A percentile compares a stretch with the other conserved stretches of the same genome.
Conservation (phyloP, 805 yeast genomes). For the Saccharomycopsis fermentans region DNA sequence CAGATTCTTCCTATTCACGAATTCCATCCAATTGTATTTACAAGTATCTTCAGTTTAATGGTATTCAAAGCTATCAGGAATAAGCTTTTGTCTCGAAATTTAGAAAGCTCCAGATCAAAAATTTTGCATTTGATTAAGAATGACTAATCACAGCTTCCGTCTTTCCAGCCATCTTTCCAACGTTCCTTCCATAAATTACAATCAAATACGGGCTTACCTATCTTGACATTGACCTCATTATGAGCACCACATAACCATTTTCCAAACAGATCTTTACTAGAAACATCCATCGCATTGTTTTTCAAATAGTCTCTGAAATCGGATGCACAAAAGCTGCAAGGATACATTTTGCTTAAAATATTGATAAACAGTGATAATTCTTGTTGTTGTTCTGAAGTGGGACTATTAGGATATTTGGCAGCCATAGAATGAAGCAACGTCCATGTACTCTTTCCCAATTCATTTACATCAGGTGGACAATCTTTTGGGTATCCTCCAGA, state of each 20-base stretch:
- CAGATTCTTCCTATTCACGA: too few species aligned
- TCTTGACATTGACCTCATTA: constrained; percentile 77
- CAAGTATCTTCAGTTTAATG: too few species aligned
- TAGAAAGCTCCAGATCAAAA: too few species aligned
- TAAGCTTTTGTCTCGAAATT: too few species aligned
- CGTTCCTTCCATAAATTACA: constrained; percentile 86
- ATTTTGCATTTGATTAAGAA: too few species aligned
- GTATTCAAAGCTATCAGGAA: too few species aligned
- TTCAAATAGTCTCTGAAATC: constrained; percentile 63
- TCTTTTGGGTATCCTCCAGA: constrained; percentile 32
- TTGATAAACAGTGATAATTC: constrained; percentile 64
- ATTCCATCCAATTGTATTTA: too few species aligned
- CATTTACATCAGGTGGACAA: constrained; percentile 81
- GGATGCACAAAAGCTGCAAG: constrained; percentile 88
- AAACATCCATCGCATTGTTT: constrained; percentile 37
- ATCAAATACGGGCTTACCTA: constrained; percentile 80
- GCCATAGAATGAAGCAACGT: constrained; percentile 84
- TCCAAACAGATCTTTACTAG: constrained; percentile 69
- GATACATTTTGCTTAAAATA: constrained; percentile 72
- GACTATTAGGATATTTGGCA: constrained; percentile 72
- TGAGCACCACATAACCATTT: constrained; percentile 93
- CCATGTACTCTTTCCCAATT: constrained; percentile 84
- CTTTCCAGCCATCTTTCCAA: constrained; percentile 94
- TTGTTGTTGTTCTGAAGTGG: constrained; percentile 48
- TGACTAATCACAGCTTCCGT: constrained; percentile 30